These are phyloP conservation scores for Tolypocladium album DNA, from an alignment of 2,329 filamentous ascomycete species.

Conservation along the genomic window DNA sequence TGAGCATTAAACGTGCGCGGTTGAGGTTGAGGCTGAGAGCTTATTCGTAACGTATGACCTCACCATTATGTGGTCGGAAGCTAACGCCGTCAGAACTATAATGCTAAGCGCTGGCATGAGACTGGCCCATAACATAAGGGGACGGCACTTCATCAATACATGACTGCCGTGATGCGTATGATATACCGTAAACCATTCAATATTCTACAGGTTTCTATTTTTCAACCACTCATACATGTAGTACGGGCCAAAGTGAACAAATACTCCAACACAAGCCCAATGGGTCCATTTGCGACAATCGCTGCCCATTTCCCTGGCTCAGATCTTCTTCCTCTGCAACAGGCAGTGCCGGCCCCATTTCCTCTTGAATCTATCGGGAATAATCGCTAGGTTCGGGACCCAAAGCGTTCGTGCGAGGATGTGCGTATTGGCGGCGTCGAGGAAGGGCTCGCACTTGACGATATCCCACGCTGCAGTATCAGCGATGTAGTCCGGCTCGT, in stretches of 20 bases:
- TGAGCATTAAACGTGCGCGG: background rate
- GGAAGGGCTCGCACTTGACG: constrained; percentile 64
- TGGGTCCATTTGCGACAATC: background rate
- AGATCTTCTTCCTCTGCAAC: constrained; percentile 31
- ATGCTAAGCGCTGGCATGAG: background rate
- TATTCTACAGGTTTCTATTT: background rate
- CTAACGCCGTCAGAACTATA: background rate
- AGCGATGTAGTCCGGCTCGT: constrained; percentile 72
- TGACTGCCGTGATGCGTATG: background rate
- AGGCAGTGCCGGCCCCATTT: constrained; percentile 88
- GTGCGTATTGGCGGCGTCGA: constrained; percentile 68
- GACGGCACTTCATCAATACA: background rate
- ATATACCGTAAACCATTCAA: background rate
- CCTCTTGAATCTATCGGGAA: constrained; percentile 60
- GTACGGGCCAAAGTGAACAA: background rate
- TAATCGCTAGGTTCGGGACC: constrained; percentile 60
- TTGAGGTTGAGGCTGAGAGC: background rate
- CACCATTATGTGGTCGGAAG: background rate
- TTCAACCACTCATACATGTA: background rate
- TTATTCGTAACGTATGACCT: background rate
- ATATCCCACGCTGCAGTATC: constrained; percentile 69
- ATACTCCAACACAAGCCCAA: background rate
- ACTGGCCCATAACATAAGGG: too few relatives aligned
- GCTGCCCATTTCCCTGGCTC: background rate
- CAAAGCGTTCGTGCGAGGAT: constrained; percentile 68